Percentiles rank a stretch among this genome's conserved stretches.
These are phyloP conservation scores for Rhizopogon vinicolor DNA, from an alignment of 768 basidiomycete genomes.

Conservation along the genomic window DNA sequence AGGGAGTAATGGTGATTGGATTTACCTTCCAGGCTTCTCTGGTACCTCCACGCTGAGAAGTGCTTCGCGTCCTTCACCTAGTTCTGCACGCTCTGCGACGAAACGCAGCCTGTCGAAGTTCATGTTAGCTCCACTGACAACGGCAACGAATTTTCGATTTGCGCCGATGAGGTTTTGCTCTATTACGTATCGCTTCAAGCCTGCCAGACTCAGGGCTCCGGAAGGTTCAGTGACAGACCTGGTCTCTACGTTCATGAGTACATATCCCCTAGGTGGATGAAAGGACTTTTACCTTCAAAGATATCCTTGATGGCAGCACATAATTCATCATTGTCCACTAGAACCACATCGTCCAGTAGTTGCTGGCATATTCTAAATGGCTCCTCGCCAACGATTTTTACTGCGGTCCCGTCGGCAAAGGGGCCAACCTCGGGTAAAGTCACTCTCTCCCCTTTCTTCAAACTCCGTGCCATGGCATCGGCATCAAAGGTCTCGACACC, in stretches of 20 bases:
- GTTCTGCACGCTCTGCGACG: constrained; percentile 97
- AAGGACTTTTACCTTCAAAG: constrained; percentile 72
- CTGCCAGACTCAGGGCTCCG: constrained; percentile 89
- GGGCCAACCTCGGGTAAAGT: constrained; percentile 88
- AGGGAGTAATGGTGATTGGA: neutral
- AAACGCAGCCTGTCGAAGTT: constrained; percentile 96
- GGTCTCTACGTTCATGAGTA: constrained; percentile 55
- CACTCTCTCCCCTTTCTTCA: constrained; percentile 77
- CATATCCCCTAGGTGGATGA: neutral
- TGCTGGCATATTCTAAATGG: constrained; percentile 89
- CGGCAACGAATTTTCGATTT: constrained; percentile 83
- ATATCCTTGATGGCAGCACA: constrained; percentile 99
- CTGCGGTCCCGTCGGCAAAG: constrained; percentile 97
- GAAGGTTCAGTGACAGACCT: constrained; percentile 96
- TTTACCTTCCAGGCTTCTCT: constrained; percentile 85
- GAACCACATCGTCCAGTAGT: constrained; percentile 76
- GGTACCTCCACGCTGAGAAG: constrained; percentile 93
- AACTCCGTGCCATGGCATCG: constrained; percentile 86
- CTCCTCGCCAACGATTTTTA: constrained; percentile 92
- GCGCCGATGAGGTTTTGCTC: constrained; percentile 79
- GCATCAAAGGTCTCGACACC: constrained; percentile 96
- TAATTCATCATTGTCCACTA: constrained; percentile 92
- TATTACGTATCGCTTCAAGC: constrained; percentile 82
- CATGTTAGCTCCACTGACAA: constrained; percentile 97
- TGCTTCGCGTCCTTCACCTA: constrained; percentile 94